Conservation (phyloP, 208 protist genomes). For the Crithidia thermophila region DNA sequence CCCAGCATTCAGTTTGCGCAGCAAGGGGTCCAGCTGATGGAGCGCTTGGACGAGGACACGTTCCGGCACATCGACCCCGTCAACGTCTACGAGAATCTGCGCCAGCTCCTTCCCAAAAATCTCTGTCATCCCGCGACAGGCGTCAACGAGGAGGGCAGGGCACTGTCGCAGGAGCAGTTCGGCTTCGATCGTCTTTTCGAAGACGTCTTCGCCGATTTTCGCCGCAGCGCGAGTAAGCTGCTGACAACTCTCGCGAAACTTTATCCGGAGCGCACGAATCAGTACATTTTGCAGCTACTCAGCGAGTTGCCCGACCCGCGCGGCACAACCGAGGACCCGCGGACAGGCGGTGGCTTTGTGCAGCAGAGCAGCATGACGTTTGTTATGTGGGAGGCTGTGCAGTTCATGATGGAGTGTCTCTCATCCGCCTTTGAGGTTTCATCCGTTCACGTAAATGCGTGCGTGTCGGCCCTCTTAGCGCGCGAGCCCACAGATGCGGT, state of each 20-base stretch:
- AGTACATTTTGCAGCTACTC: constrained; percentile 52
- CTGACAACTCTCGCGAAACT: constrained; percentile 45
- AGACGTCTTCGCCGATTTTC: constrained; percentile 63
- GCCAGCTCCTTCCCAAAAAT: constrained; percentile 56
- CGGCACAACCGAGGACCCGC: constrained; percentile 56
- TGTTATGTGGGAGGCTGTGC: constrained; percentile 60
- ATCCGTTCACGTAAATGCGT: constrained; percentile 41
- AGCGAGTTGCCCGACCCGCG: constrained; percentile 40
- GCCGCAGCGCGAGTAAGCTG: constrained; percentile 42
- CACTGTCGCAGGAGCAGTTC: constrained; percentile 68
- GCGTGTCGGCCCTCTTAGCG: constrained; percentile 47
- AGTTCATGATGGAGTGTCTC: constrained; percentile 77
- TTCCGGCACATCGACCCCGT: constrained; percentile 36
- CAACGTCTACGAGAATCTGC: constrained; percentile 45
- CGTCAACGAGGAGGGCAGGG: constrained; percentile 35
- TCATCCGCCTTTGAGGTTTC: constrained; percentile 59
- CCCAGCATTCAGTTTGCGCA: constrained; percentile 79
- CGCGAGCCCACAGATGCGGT: constrained; percentile 68
- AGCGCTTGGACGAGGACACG: constrained; percentile 37
- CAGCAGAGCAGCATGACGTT: constrained; percentile 79
- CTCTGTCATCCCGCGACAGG: constrained; percentile 61
- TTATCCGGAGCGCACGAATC: constrained; percentile 51
- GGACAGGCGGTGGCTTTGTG: constrained; percentile 67
- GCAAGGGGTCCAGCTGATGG: constrained; percentile 42
- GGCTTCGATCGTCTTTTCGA: constrained; percentile 59